Evolutionary conservation across 1,284 basidiomycete species (phyloP).

Genomic region (Flammula alnicola): DNA sequence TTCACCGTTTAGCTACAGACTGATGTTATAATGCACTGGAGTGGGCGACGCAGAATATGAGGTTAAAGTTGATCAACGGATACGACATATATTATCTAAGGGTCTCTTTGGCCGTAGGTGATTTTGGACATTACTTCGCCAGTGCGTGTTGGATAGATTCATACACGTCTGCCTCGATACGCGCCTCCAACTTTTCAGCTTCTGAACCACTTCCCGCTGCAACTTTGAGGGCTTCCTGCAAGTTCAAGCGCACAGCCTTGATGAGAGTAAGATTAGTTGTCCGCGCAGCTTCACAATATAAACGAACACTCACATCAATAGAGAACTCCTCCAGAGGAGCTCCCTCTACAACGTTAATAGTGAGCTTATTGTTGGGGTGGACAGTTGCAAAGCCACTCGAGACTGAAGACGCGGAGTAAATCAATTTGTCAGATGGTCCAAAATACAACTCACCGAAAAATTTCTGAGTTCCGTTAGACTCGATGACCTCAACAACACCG

Average conservation of each 20-base stretch:
- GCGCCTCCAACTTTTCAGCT: conserved; percentile 92
- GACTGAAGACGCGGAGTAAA: conserved; percentile 62
- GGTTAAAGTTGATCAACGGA: background rate
- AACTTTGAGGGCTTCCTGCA: conserved; percentile 89
- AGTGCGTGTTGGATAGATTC: conserved; percentile 93
- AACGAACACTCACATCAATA: conserved; percentile 59
- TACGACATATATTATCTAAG: background rate
- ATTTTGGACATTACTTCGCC: conserved; percentile 51
- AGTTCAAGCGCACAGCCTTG: conserved; percentile 84
- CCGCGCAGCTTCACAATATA: background rate
- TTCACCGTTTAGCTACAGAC: too few species aligned
- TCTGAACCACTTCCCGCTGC: conserved; percentile 85
- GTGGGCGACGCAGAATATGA: background rate
- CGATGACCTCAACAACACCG: conserved; percentile 92
- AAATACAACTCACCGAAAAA: conserved; percentile 84
- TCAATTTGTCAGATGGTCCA: background rate
- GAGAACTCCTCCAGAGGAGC: conserved; percentile 94
- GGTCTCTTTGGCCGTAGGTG: background rate
- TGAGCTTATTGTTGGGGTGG: conserved; percentile 96
- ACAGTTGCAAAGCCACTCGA: conserved; percentile 98
- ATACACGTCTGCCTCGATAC: conserved; percentile 95
- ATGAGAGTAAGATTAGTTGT: background rate
- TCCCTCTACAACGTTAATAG: conserved; percentile 97
- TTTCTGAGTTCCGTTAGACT: conserved; percentile 82
- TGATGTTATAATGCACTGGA: too few species aligned